Base-by-base conservation (phyloP, 768 basidiomycete species). In the Albatrellus ellisii region DNA sequence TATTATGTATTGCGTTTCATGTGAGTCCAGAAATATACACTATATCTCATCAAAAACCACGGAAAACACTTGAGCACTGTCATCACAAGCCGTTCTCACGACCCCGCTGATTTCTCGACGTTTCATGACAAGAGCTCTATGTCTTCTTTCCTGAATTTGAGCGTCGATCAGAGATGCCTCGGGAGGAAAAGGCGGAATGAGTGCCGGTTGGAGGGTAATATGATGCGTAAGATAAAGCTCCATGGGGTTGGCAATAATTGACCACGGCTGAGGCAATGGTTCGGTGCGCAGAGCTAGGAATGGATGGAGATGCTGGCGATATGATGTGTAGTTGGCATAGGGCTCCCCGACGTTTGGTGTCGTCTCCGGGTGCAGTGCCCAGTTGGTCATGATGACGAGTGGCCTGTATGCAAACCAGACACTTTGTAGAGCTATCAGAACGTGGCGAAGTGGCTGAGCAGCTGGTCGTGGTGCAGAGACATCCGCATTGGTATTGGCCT, bases 381-480 rank as follows among this genome's bases (percentile, higher is more conserved):
- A 80, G 52, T 76, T 80, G 6, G 79, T 75, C 31, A 84, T 47
- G 39, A 77, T 50, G 20, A 65, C 65, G 33, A 79, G 54, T 3
- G 77, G 65, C 2, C 62, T 56, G 51, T 78, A 69, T 4, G 67
- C 67, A 15, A 54, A 48, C 34, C 68, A 72, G 33, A 84, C 59
- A 3, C 46, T 47, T 18, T 72, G 61, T 26, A 87, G 55, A 12
- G 73, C 68, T 4, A 55, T 51, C 17, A 70, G 48, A 42, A 79
- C 31, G 12, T 27, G 67, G 44, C 70, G 65, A 7, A 64, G 61
- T 17, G 77, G n/a, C n/a, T n/a, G n/a, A n/a, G n/a, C n/a, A n/a
- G n/a, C n/a, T 57, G 14, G 70, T 61, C 39, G 52, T 61, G 4
- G 50, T 34, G 11, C 54, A 46, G 40, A 36, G 46, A 9, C 39